These are phyloP conservation scores for Cynara cardunculus DNA, from an alignment of 129 eudicot genomes.

Conservation along the genomic window DNA sequence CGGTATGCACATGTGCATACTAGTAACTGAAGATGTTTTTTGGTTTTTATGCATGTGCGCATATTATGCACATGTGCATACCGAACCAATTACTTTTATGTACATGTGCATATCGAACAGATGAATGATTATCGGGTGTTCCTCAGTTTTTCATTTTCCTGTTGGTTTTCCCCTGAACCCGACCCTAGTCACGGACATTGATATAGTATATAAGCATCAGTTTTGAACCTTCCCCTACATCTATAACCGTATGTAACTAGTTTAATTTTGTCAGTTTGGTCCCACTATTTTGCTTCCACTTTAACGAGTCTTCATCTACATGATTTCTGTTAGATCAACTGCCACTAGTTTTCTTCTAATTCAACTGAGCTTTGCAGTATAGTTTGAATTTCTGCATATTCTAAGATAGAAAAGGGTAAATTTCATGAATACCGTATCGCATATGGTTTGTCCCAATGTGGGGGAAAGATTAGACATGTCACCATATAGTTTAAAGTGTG, in stretches of 20 bases:
- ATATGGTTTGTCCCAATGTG: conserved; percentile 17
- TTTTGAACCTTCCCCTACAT: neutral
- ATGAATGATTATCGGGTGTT: neutral
- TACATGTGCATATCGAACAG: neutral
- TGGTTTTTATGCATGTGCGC: neutral
- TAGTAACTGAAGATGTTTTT: neutral
- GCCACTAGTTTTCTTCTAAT: conserved; percentile 25
- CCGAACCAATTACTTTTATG: neutral
- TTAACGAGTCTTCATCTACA: conserved; percentile 14
- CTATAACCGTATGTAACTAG: neutral
- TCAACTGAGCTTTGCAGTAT: conserved; percentile 11
- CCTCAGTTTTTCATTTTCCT: neutral
- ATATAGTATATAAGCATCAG: neutral
- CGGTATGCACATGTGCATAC: neutral
- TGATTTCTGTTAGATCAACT: conserved; percentile 14
- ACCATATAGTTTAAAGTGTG: conserved; percentile 21
- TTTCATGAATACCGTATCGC: neutral
- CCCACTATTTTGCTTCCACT: conserved; percentile 9
- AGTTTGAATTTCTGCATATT: conserved; percentile 17
- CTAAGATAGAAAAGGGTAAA: conserved; percentile 12
- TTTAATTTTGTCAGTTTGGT: conserved; percentile 3
- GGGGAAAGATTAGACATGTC: conserved; percentile 17
- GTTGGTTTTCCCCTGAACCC: neutral
- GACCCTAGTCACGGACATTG: neutral
- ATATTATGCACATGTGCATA: neutral